Evolutionary conservation across 345 rosid genomes (phyloP), one percentile per base, ranked within the genome.

Genomic region (Rubroshorea leprosula): DNA sequence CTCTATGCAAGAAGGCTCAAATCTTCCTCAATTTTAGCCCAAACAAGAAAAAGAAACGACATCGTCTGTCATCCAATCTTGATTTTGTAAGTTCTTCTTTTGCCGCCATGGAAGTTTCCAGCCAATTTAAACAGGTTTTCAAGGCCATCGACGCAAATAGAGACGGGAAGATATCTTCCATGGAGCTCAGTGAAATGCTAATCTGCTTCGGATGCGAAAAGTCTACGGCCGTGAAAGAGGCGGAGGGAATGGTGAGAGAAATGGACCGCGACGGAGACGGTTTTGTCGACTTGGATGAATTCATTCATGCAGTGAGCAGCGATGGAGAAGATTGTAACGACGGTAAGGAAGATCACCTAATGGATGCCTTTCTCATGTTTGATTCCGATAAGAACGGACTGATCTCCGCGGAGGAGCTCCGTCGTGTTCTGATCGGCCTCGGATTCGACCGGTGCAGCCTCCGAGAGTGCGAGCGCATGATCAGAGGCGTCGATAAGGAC

Each of bases 181-280:
- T 16, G 5, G 84, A 82, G 70, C 82, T 82, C 14, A 44, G 71
- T 5, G 62, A 72, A 51, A 61, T 76, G 15, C 76, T 82, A 11
- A 15, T 49, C 0, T 38, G 74, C 54, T 69, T 82, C 0, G 80
- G 79, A 6, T 63, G 39, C 27, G 71, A 72, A 10, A 68, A 59
- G 50, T 48, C 74, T 5, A 64, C 55, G 6, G 82, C 82, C 0
- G 14, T 20, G 7, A 6, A 17, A 31, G 80, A 73, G 48, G 84
- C 87, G 6, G 58, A 62, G 44, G 72, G 50, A 29, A 65, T 79
- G 75, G 68, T 78, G 17, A 56, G 22, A 57, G 73, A 67, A 20
- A 67, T 82, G 50, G 87, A 82, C 44, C 54, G 58, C 19, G 44
- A 78, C n/a, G 81, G 86, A 17, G 87, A 82, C 18, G 87, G 87